A percentile compares a stretch with the other conserved stretches of the same genome.
Conservation (phyloP, 2,329 filamentous ascomycete genomes). For the Hypoxylon sp. region DNA sequence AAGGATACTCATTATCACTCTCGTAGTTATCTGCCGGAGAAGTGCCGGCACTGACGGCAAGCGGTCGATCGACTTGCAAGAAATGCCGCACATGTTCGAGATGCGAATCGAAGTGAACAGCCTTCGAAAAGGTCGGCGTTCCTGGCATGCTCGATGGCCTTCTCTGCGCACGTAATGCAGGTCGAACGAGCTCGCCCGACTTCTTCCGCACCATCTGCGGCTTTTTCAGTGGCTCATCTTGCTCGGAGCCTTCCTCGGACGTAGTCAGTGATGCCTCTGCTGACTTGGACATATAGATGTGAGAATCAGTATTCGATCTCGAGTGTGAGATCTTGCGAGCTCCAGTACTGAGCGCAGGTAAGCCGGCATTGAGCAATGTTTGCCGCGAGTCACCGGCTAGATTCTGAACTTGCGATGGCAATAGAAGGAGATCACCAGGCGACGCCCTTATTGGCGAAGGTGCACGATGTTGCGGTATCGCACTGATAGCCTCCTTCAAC, state of each 20-base stretch:
- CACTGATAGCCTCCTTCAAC: slow-evolving; percentile 85
- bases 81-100: slow-evolving; percentile 97
- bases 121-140: slow-evolving; percentile 94
- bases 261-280: slow-evolving; percentile 64
- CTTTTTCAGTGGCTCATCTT: slow-evolving; percentile 72
- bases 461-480: slow-evolving; percentile 77
- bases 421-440: slow-evolving; percentile 56
- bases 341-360: slow-evolving; percentile 60
- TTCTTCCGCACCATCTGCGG: slow-evolving; percentile 98
- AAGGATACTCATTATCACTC: slow-evolving; percentile 91
- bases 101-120: slow-evolving; percentile 98
- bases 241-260: slow-evolving; percentile 75
- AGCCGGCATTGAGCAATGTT: slow-evolving; percentile 63
- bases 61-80: slow-evolving; percentile 90
- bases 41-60: slow-evolving; percentile 95
- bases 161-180: slow-evolving; percentile 85
- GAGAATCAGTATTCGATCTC: slow-evolving; percentile 70
- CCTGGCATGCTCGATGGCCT: slow-evolving; percentile 97
- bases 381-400: slow-evolving; percentile 60
- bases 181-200: slow-evolving; percentile 95
- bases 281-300: slow-evolving; percentile 63
- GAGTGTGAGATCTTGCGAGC: slow-evolving; percentile 63
- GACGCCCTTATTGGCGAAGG: slow-evolving; percentile 66
- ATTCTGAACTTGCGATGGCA: slow-evolving; percentile 55
- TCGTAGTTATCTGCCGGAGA: slow-evolving; percentile 92